Evolutionary conservation across 176 grass and related monocot species (phyloP), one percentile per base, ranked within the genome.

Genomic region (Elymus sibiricus): DNA sequence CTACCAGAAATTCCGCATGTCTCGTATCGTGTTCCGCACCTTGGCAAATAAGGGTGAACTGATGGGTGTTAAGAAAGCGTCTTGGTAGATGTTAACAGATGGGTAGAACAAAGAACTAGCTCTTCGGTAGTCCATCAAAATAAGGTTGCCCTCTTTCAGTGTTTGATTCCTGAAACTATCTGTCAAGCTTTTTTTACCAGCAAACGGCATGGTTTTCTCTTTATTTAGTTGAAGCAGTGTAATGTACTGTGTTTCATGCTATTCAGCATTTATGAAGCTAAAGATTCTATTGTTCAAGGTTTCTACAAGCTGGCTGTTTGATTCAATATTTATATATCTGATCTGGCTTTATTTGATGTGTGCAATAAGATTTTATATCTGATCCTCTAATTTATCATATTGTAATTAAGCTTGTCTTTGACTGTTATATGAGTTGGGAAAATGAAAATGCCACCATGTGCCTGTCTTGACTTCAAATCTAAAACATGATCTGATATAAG

Each of bases 41-140:
- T 89, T 95, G 76, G 90, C 87, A 84, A 90, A 92, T 64, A 86
- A 90, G 91, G 93, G 90, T 92, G 85, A 89, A 84, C 51, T 95
- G 79, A 84, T 88, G 61, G 93, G 93, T 39, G 40, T 95, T 58
- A 95, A 92, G 77, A 95, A 92, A 80, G 83, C 88, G 15, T 92
- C 93, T 53, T 95, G 90, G 88, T 95, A 95, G 93, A 84, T 81
- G 87, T 22, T 69, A 88, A 58, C 46, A 76, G 24, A 51, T 40
- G 42, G 78, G 56, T 87, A 85, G 84, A 81, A 42, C 29, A 87
- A 91, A 73, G 53, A 9, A 28, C 64, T 78, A 81, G 79, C 16
- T 83, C 85, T 84, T 29, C 47, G 31, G 38, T 91, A 87, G 80
- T 81, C 69, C 68, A 79, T 44, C 16, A 49, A 31, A 91, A 91